Evolutionary conservation across 306 rosid genomes (phyloP), one percentile per base, ranked within the genome.

Genomic region (Oxytropis ochrocephala): DNA sequence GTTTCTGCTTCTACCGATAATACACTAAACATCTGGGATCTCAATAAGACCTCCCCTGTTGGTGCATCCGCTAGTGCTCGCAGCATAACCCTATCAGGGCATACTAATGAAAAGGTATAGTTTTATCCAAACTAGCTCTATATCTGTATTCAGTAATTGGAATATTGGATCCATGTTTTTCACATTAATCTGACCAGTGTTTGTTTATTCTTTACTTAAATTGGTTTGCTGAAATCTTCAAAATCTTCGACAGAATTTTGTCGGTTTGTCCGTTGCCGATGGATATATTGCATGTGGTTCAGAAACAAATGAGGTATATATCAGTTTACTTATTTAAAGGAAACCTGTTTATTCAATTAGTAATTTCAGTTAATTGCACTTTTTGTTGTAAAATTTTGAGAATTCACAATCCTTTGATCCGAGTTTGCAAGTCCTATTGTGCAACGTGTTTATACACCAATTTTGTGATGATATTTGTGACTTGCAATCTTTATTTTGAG

Each of bases 271-370:
- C 0, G 85, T 87, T 72, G 79, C 86, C 57, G 87, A 95, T 69
- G 96, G 95, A 74, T 95, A 95, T 70, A 87, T 95, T 51, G 85
- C 97, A 7, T 95, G 99, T 51, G 99, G 99, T 76, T 94, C 99
- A 70, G 99, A 94, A 87, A 85, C 97, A 61, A 94, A 94, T 62
- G 96, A 94, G 96, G 97, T 94, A 88, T 57, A 49, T 66, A 62
- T 59, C 49, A 57, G 17, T 74, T 79, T 48, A 77, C 61, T 68
- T 47, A 1, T 6, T 33, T 47, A 32, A 38, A 75, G 35, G 33
- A 10, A 61, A 38, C 43, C 12, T 30, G 0, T 49, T 39, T 8
- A 44, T 69, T 53, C 63, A 72, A 18, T 67, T 39, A 30, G 43
- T 60, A 38, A 53, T 38, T 62, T 69, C 1, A 11, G 13, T 64